Percentiles rank a stretch among this genome's conserved stretches.
These are phyloP conservation scores for Fonsecaea pedrosoi DNA, from an alignment of 2,329 filamentous ascomycete species.

Conservation along the genomic window DNA sequence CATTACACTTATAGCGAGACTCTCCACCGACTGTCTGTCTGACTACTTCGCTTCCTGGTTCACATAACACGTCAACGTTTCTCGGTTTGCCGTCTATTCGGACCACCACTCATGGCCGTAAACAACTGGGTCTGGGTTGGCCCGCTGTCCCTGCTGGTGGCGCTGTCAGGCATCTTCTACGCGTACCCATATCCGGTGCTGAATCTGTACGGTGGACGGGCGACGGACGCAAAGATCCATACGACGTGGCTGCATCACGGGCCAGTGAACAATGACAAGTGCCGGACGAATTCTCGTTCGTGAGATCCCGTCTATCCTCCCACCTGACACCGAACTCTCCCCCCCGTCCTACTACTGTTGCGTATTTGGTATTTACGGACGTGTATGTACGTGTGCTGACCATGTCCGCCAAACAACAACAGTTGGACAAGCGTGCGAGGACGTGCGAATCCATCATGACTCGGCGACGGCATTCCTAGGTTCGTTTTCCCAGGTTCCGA, in stretches of 20 bases:
- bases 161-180: slow-evolving; percentile 17
- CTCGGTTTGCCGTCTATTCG: too few species aligned
- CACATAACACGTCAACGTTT: too few species aligned
- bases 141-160: slow-evolving; percentile 16
- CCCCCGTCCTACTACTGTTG: too few species aligned
- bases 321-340: not conserved
- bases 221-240: slow-evolving; percentile 8
- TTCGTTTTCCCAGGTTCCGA: slow-evolving; percentile 7
- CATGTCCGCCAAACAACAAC: not conserved
- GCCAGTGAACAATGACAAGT: slow-evolving; percentile 30
- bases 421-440: slow-evolving; percentile 34
- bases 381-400: too few species aligned
- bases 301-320: not conserved
- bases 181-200: slow-evolving; percentile 26
- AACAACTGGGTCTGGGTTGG: slow-evolving; percentile 23
- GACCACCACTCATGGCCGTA: slow-evolving; percentile 2
- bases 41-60: too few species aligned
- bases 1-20: too few species aligned
- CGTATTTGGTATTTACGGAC: too few species aligned
- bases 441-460: slow-evolving; percentile 31
- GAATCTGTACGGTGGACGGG: slow-evolving; percentile 16
- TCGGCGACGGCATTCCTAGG: slow-evolving; percentile 30
- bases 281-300: slow-evolving; percentile 31
- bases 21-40: too few species aligned
- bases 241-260: slow-evolving; percentile 18